Evolutionary conservation across 257 asterid species (phyloP).

Genomic region (Solanum microdontum): DNA sequence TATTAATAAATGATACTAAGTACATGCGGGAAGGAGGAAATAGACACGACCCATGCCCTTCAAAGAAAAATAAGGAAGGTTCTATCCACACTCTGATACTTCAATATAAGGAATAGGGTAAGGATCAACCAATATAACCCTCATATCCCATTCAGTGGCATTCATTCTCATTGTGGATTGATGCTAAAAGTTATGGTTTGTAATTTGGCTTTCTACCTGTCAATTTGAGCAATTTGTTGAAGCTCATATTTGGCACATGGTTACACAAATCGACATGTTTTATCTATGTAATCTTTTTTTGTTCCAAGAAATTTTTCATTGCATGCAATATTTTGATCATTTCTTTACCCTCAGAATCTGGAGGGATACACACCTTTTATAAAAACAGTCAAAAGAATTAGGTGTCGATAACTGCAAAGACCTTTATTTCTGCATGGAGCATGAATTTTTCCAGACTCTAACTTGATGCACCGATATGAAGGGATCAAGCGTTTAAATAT

Average conservation of each 20-base stretch:
- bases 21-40: not conserved
- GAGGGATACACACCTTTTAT: not conserved
- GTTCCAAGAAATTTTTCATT: not conserved
- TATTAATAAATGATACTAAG: not conserved
- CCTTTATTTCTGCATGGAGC: not conserved
- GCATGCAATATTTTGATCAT: not conserved
- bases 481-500: not conserved
- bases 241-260: not conserved
- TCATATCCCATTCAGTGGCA: not conserved
- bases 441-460: not conserved
- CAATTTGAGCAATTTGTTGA: not conserved
- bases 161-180: not conserved
- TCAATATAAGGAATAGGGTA: not conserved
- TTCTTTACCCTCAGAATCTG: not conserved
- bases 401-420: not conserved
- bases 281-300: not conserved
- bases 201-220: not conserved
- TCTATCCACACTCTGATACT: not conserved
- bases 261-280: not conserved
- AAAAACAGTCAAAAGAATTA: not conserved
- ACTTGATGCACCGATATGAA: not conserved
- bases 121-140: not conserved
- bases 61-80: not conserved
- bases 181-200: not conserved
- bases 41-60: not conserved